These are phyloP conservation scores for Quercus aquifolioides DNA, from an alignment of 306 rosid genomes.

Conservation along the genomic window DNA sequence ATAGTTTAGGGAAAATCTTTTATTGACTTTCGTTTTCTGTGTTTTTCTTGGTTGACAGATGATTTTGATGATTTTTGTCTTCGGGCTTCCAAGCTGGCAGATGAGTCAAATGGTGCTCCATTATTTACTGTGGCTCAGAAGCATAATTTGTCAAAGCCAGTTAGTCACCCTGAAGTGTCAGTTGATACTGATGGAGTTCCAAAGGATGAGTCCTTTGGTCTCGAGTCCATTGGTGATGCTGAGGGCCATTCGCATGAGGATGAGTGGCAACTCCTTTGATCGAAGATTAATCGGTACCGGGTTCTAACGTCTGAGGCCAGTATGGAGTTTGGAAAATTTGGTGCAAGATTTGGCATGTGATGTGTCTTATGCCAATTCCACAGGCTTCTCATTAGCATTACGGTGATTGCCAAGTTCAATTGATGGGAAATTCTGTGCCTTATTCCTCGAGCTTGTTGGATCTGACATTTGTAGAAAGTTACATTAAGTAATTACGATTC, in stretches of 20 bases:
- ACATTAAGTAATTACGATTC: background rate
- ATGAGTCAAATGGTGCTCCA: constrained; percentile 88
- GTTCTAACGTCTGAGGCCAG: background rate
- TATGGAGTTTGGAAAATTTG: constrained; percentile 1
- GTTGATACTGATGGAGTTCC: constrained; percentile 28
- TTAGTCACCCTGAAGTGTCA: constrained; percentile 30
- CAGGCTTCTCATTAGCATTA: background rate
- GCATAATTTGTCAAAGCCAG: constrained; percentile 42
- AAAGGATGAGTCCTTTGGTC: constrained; percentile 34
- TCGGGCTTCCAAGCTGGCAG: constrained; percentile 75
- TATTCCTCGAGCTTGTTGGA: background rate
- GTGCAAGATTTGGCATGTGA: constrained; percentile 1
- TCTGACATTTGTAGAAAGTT: constrained; percentile 7
- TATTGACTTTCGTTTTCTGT: background rate
- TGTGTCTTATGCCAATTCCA: background rate
- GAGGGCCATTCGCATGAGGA: constrained; percentile 51
- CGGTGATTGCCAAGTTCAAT: background rate
- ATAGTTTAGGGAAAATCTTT: constrained; percentile 3
- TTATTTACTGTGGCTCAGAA: constrained; percentile 74
- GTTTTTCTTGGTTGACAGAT: constrained; percentile 40
- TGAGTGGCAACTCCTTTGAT: constrained; percentile 87
- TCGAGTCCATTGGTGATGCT: constrained; percentile 27
- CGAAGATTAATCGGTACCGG: background rate
- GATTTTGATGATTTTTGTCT: constrained; percentile 80
- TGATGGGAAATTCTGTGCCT: background rate